These are phyloP conservation scores for Mycena citricolor DNA, from an alignment of 1,284 basidiomycete species.

Conservation along the genomic window DNA sequence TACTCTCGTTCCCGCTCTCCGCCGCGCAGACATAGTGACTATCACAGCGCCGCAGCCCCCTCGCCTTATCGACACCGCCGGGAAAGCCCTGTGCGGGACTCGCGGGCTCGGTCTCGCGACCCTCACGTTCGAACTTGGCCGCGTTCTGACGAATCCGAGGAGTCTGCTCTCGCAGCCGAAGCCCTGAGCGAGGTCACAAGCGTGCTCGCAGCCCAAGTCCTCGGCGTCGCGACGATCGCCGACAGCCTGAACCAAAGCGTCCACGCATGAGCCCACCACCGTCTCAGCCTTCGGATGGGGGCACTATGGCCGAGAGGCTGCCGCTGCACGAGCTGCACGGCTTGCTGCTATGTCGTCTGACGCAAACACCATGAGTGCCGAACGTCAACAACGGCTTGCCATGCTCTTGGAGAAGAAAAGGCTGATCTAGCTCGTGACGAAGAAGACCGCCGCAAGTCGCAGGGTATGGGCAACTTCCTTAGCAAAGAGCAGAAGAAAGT, in stretches of 20 bases:
- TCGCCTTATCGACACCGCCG: conserved; percentile 21
- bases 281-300: conserved; percentile 27
- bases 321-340: conserved; percentile 72
- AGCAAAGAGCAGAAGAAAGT: conserved; percentile 75
- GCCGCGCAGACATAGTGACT: conserved; percentile 17
- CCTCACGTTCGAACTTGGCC: conserved; percentile 22
- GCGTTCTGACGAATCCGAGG: conserved; percentile 23
- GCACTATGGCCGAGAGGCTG: conserved; percentile 26
- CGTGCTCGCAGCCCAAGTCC: conserved; percentile 50
- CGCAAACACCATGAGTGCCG: conserved; percentile 61
- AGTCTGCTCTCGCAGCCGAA: conserved; percentile 25
- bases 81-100: conserved; percentile 22
- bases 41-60: conserved; percentile 18
- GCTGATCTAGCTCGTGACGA: conserved; percentile 68
- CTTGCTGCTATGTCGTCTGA: conserved; percentile 84
- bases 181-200: conserved; percentile 32
- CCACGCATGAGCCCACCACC: conserved; percentile 38
- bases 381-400: conserved; percentile 69
- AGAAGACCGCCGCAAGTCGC: conserved; percentile 57
- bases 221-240: conserved; percentile 18
- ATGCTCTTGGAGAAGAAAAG: conserved; percentile 66
- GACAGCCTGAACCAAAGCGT: conserved; percentile 36
- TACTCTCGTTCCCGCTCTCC: conserved; percentile 28
- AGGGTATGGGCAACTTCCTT: conserved; percentile 72
- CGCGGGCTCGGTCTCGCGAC: conserved; percentile 14